These are phyloP conservation scores for Blastobotrys petasosporus DNA, from an alignment of 1,139 yeast genomes.

Conservation along the genomic window DNA sequence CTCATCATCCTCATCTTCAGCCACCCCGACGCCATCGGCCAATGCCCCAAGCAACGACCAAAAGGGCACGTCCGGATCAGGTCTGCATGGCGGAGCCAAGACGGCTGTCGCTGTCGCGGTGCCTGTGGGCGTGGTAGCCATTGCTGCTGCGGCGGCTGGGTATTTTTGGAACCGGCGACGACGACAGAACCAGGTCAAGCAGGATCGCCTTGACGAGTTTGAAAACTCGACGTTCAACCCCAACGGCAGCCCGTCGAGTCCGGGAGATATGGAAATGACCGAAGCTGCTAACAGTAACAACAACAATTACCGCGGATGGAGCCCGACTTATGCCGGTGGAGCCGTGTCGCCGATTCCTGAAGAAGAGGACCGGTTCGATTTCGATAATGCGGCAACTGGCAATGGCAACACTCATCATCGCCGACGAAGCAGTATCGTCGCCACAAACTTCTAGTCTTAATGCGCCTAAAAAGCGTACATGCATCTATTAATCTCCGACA, in stretches of 20 bases:
- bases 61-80: slow-evolving; percentile 3
- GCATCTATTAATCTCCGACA: too few relatives aligned
- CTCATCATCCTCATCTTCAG: slow-evolving; percentile 1
- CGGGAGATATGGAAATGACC: slow-evolving; percentile 6
- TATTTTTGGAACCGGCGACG: slow-evolving; percentile 12
- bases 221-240: slow-evolving; percentile 8
- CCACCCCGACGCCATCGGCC: background rate
- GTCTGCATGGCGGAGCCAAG: slow-evolving; percentile 15
- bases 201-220: slow-evolving; percentile 6
- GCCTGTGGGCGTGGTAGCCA: slow-evolving; percentile 14
- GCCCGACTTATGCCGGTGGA: slow-evolving; percentile 9
- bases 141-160: slow-evolving; percentile 3
- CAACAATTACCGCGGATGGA: slow-evolving; percentile 13
- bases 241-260: background rate
- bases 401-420: too few relatives aligned
- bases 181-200: slow-evolving; percentile 1
- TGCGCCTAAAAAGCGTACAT: too few relatives aligned
- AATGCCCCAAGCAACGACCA: too few relatives aligned
- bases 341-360: slow-evolving; percentile 8
- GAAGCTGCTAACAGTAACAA: background rate
- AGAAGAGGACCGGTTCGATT: slow-evolving; percentile 2
- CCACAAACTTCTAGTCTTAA: too few relatives aligned
- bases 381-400: background rate
- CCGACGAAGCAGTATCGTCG: too few relatives aligned
- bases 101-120: slow-evolving; percentile 19